Base-by-base conservation (phyloP, 768 basidiomycete genomes). In the Rhizopogon roseolus region DNA sequence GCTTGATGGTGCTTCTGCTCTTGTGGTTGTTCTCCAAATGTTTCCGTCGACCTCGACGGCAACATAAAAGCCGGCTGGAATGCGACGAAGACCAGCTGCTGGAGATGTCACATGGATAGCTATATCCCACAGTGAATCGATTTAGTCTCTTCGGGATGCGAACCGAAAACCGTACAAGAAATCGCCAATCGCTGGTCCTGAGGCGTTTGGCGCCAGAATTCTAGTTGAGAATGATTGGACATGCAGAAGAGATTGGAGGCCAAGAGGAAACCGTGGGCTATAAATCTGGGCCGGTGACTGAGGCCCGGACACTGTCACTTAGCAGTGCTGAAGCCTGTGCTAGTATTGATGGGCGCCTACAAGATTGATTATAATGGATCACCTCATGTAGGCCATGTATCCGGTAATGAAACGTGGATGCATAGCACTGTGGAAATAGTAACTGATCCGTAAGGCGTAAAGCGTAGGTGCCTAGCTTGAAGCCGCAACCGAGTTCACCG, bases 61-160 rank as follows among this genome's bases (percentile, higher is more conserved):
- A 29, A 56, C 57, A 42, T 53, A 62, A 37, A 62, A 62, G 2
- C 53, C 55, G 8, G 56, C 36, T 14, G 61, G 61, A 38, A 62
- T 49, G 16, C 53, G 61, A 25, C 38, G 41, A 39, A 62, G 51
- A 28, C 36, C 25, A n/a, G 42, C n/a, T 5, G 38, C 25, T 29
- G 53, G 25, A 40, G 56, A 52, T 37, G 55, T 53, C 37, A 44
- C 61, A 17, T 52, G 61, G 0, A 62, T 57, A 4, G 52, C 61
- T 62, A 28, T 10, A 25, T 16, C 29, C 13, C 22, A 36, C 19
- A 10, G 22, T 48, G 19, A 48, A 36, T 48, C 9, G 8, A 48
- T 48, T 32, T 48, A 25, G 34, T 11, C 9, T 36, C 34, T 34
- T 4, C 1, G 22, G 14, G 22, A 48, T 48, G 46, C 14, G 34